phyloP scores from a whole-genome alignment of 345 rosid genomes.

The Eucalyptus tenuipes region DNA sequence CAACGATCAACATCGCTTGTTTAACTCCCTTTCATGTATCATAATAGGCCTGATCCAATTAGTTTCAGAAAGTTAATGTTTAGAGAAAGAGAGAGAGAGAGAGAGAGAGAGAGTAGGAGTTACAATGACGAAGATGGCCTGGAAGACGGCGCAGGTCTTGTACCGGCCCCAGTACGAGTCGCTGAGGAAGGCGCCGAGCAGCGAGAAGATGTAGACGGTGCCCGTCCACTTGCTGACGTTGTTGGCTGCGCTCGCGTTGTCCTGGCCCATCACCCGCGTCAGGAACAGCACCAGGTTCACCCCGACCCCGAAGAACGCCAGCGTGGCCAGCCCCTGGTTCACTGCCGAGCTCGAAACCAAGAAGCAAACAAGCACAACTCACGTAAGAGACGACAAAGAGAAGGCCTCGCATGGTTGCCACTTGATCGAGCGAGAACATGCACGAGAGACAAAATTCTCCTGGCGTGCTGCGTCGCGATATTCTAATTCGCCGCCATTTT shows the following conservation, averaged over 20 bases:
- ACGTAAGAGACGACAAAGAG: not conserved
- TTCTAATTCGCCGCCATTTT: not conserved
- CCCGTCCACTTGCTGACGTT: constrained; percentile 99
- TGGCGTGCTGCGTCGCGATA: not conserved
- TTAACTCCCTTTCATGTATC: not conserved
- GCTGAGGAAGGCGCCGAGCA: constrained; percentile 94
- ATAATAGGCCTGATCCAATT: not conserved
- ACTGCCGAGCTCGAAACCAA: constrained; percentile 4
- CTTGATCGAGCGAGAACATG: not conserved
- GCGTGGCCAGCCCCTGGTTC: constrained; percentile 91
- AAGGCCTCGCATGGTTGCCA: not conserved
- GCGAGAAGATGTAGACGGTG: constrained; percentile 88
- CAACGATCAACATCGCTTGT: not conserved
- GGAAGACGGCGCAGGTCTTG: constrained; percentile 89
- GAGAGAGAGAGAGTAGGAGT: constrained; percentile 3
- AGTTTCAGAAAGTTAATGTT: not conserved
- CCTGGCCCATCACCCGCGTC: constrained; percentile 79
- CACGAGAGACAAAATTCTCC: not conserved
- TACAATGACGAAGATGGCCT: constrained; percentile 76
- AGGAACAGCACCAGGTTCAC: constrained; percentile 85
- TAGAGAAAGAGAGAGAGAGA: not conserved
- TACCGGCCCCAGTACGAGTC: constrained; percentile 98
- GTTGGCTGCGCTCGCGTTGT: constrained; percentile 91
- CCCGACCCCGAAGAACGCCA: constrained; percentile 93
- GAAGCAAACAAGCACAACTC: not conserved